Conservation (phyloP, 495 filamentous ascomycete species). For the Rhypophila decipiens region DNA sequence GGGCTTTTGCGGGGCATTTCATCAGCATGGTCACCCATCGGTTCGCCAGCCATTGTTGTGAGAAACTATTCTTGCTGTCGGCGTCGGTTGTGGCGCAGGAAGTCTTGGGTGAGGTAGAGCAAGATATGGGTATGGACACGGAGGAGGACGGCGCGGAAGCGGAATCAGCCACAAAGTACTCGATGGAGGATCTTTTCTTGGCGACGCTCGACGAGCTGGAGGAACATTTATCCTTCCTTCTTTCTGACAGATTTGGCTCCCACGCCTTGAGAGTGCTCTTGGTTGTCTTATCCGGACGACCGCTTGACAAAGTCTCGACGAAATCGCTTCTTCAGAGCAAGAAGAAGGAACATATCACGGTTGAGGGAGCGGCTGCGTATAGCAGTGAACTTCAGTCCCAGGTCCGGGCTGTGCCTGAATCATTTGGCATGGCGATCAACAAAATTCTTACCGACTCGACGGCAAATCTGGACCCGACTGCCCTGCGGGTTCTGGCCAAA, state of each 20-base stretch:
- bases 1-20: conserved; percentile 82
- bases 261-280: conserved; percentile 82
- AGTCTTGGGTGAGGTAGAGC: conserved; percentile 39
- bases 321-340: conserved; percentile 74
- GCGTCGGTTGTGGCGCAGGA: conserved; percentile 73
- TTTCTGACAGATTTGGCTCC: conserved; percentile 85
- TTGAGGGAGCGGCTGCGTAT: conserved; percentile 27
- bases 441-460: conserved; percentile 73
- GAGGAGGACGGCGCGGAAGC: conserved; percentile 34
- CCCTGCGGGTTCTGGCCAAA: conserved; percentile 70
- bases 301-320: conserved; percentile 57
- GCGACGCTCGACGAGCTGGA: conserved; percentile 76
- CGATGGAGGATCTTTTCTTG: conserved; percentile 82
- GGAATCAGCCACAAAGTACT: conserved; percentile 24
- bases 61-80: conserved; percentile 79
- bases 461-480: conserved; percentile 60
- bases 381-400: conserved; percentile 22
- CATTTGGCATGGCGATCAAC: conserved; percentile 66
- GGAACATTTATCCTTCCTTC: conserved; percentile 71
- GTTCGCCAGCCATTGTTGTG: conserved; percentile 95
- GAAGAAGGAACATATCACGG: conserved; percentile 77
- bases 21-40: conserved; percentile 84
- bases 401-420: conserved; percentile 62
- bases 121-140: conserved; percentile 31
- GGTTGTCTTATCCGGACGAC: conserved; percentile 75